Evolutionary conservation across 2,329 filamentous ascomycete species (phyloP), one percentile per base, ranked within the genome.

Genomic region (Pseudogymnoascus sp.): DNA sequence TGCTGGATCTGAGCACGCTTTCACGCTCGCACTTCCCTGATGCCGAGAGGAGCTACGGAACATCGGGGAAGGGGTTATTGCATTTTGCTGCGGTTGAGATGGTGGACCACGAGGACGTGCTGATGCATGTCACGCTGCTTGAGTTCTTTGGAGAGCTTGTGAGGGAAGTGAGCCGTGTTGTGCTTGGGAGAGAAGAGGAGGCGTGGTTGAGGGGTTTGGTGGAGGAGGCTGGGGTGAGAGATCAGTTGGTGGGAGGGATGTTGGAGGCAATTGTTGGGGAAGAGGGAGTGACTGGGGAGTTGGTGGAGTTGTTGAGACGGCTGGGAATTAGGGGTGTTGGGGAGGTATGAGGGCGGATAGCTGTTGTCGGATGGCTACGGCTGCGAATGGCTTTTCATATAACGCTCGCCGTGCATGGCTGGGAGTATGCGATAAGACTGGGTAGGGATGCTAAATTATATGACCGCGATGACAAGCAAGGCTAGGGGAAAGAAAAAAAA

Each of bases 101-200:
- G 73, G 69, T 74, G 29, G 64, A 72, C 57, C 72, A 70, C 40
- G 67, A 71, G 64, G 73, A 74, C 51, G 64, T 73, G 64, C 62
- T 74, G 59, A 74, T 74, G 72, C 72, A 73, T 62, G 68, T 73
- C 23, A 73, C 70, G 2, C 60, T 72, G 37, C 70, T 73, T 29
- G 69, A 73, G 45, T 71, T 72, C 62, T 74, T 71, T 45, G 68
- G 69, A 4, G 72, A 74, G 23, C 68, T 74, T 1, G 45, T 54
- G 23, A 54, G 45, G 45, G 45, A 54, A 10, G 45, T 54, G 45
- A 54, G 45, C 11, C 7, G 45, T 16, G 45, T 54, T 54, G 45
- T 54, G 45, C 45, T 54, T 54, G 23, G 23, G 45, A 54, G 7
- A 10, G 45, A 54, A 1, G 45, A 54, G 1, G 45, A 54, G 23